phyloP scores from a whole-genome alignment of 164 flowering plant genomes.

The Houttuynia cordata region DNA sequence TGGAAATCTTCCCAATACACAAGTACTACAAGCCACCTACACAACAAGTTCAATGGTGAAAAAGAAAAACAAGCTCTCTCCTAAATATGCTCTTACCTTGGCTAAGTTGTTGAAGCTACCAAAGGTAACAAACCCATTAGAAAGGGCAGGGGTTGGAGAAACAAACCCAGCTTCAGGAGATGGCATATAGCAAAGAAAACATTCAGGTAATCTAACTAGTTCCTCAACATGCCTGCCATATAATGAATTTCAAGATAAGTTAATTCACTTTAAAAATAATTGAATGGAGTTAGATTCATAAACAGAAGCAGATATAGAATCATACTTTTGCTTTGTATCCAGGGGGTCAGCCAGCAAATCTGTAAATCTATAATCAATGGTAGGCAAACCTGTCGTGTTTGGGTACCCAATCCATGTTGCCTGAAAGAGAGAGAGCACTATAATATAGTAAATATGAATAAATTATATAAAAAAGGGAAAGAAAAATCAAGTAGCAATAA shows the following conservation, averaged over 20 bases:
- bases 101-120: slow-evolving; percentile 98
- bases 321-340: slow-evolving; percentile 65
- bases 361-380: slow-evolving; percentile 85
- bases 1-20: background rate
- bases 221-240: slow-evolving; percentile 89
- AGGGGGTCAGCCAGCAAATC: slow-evolving; percentile 87
- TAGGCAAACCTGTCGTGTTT: slow-evolving; percentile 91
- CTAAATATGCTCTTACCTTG: slow-evolving; percentile 40
- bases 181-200: slow-evolving; percentile 91
- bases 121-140: slow-evolving; percentile 90
- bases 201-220: slow-evolving; percentile 71
- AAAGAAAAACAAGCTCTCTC: too few species aligned
- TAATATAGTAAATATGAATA: too few species aligned
- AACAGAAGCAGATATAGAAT: background rate
- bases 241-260: background rate
- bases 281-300: too few species aligned
- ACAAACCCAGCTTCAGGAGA: slow-evolving; percentile 96
- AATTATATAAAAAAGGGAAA: too few species aligned
- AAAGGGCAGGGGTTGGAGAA: slow-evolving; percentile 75
- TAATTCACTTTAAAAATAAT: background rate
- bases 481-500: too few species aligned
- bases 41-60: background rate
- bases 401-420: slow-evolving; percentile 99
- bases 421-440: slow-evolving; percentile 21
- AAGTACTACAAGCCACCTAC: background rate